Evolutionary conservation across 169 alveolate genomes (phyloP), one percentile per base, ranked within the genome.

Genomic region (Babesia caballi): DNA sequence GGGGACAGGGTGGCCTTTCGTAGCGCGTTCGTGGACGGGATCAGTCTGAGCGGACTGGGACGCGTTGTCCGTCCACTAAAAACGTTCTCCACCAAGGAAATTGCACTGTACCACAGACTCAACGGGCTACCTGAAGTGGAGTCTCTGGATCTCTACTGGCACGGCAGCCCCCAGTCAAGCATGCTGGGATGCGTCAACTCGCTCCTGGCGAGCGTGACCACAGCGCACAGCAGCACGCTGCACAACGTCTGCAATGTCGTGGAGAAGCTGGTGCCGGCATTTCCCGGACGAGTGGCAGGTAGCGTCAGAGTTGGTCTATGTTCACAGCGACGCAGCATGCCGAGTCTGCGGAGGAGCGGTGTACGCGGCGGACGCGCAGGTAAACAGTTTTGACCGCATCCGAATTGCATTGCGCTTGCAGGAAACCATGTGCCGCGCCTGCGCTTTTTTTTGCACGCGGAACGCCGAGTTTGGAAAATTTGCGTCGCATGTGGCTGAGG

Each of bases 221-320:
- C 30, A 8, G 61, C 46, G n/a, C 73, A 66, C 56, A 42, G 54
- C 54, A 78, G 38, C 74, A 38, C 82, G 27, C 60, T 78, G 0
- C 59, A 78, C 58, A 78, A 78, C 50, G 52, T 78, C 3, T 30
- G 52, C 35, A 78, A 78, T 14, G 68, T 78, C 32, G 72, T 73
- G 49, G 72, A 78, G 38, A 78, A 61, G 44, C 77, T 78, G 40
- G 52, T 52, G 21, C 51, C 46, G 11, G 50, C 35, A 0, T 63
- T 49, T 33, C 60, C 58, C 25, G 73, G 49, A 2, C 28, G 53
- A 0, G 33, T 28, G 8, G 5, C 44, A 3, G 58, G 73, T 63
- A 44, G 12, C 49, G 25, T 46, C 8, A 15, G n/a, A 11, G 14
- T 35, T 17, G 7, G 52, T 33, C 28, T 6, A 35, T 44, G 50